Evolutionary conservation across 2,329 filamentous ascomycete genomes (phyloP).

Genomic region (Cladosporium velox): DNA sequence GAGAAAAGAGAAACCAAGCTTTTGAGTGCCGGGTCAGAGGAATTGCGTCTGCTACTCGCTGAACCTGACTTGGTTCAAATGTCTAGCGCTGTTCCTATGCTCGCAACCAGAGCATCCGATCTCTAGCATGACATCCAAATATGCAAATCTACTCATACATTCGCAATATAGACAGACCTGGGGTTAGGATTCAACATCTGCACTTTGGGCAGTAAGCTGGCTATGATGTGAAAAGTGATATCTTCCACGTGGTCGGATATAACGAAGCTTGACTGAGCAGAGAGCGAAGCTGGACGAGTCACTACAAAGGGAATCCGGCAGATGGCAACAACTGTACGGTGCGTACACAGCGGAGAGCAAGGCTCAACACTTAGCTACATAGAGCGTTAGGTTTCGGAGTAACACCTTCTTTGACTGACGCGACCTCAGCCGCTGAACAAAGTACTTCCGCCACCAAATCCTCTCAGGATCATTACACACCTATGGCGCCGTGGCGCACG

Average conservation of each 20-base stretch:
- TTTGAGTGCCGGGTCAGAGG: neutral
- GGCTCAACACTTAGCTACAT: neutral
- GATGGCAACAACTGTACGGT: too few relatives aligned
- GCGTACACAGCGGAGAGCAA: neutral
- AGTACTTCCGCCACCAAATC: neutral
- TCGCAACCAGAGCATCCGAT: neutral
- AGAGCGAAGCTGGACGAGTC: neutral
- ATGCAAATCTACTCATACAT: neutral
- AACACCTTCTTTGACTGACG: neutral
- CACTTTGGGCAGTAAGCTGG: neutral
- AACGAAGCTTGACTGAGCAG: neutral
- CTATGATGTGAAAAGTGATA: neutral
- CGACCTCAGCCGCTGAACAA: neutral
- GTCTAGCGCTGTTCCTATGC: neutral
- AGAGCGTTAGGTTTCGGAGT: neutral
- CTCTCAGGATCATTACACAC: conserved; percentile 3
- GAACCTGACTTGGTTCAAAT: neutral
- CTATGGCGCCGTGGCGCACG: conserved; percentile 1
- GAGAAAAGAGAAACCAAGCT: neutral
- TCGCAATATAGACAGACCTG: neutral
- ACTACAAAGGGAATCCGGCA: too few relatives aligned
- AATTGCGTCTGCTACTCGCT: neutral
- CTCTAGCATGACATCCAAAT: neutral
- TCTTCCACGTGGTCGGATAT: neutral
- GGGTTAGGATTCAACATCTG: neutral